Conservation (phyloP, 2,329 filamentous ascomycete species). For the Shiraia bambusicola region DNA sequence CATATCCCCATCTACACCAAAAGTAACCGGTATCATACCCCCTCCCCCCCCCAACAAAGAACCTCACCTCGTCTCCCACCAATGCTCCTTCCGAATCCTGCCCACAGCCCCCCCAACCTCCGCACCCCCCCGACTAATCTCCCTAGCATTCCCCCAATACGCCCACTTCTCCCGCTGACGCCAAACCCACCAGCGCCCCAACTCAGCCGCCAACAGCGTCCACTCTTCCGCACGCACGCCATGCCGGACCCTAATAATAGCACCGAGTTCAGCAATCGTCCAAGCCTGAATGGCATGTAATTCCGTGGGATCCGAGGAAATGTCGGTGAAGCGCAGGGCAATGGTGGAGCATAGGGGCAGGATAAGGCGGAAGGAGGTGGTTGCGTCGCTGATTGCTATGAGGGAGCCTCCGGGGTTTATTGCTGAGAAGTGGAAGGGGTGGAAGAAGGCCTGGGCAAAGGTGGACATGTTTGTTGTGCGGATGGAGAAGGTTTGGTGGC, state of each 20-base stretch:
- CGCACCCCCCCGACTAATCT: constrained; percentile 13
- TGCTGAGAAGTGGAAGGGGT: constrained; percentile 19
- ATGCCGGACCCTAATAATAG: constrained; percentile 14
- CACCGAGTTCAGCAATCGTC: constrained; percentile 15
- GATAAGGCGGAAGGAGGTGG: constrained; percentile 13
- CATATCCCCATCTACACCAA: too few relatives aligned
- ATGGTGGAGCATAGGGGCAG: constrained; percentile 19
- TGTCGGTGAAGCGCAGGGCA: constrained; percentile 15
- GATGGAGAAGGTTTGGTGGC: constrained; percentile 13
- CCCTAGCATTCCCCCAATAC: constrained; percentile 17
- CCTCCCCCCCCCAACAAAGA: too few relatives aligned
- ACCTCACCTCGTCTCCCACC: constrained; percentile 16
- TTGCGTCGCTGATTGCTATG: constrained; percentile 18
- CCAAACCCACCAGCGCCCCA: constrained; percentile 22
- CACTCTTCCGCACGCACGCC: constrained; percentile 13
- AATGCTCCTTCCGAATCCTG: constrained; percentile 17
- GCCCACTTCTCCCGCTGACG: constrained; percentile 16
- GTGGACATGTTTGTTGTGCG: constrained; percentile 3
- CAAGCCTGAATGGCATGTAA: constrained; percentile 12
- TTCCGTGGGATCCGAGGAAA: constrained; percentile 13
- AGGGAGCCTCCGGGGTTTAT: constrained; percentile 20
- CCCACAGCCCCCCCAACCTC: constrained; percentile 12
- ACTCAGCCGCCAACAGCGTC: constrained; percentile 12
- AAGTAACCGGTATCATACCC: too few relatives aligned
- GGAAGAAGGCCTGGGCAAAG: constrained; percentile 11